These are phyloP conservation scores for Ilyonectria mors-panacis DNA, from an alignment of 2,329 filamentous ascomycete species.

Conservation along the genomic window DNA sequence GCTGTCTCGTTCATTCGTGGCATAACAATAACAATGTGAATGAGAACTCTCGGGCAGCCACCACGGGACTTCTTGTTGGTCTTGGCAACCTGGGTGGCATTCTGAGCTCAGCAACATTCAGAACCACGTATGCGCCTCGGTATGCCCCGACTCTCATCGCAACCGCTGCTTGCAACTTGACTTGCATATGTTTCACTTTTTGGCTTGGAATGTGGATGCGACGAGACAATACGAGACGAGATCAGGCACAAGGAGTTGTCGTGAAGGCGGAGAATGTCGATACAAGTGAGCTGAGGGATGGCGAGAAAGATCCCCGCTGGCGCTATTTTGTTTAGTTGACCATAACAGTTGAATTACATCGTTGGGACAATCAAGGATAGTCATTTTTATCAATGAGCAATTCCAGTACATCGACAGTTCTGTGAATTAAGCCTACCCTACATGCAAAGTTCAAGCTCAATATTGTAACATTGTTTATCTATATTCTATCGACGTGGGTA, in stretches of 20 bases:
- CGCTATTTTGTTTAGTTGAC: slow-evolving; percentile 36
- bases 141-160: slow-evolving; percentile 63
- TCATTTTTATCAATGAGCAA: not conserved
- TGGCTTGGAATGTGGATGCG: slow-evolving; percentile 41
- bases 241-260: slow-evolving; percentile 33
- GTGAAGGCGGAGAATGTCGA: slow-evolving; percentile 38
- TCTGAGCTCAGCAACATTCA: slow-evolving; percentile 61
- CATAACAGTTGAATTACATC: not conserved
- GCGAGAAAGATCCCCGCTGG: slow-evolving; percentile 33
- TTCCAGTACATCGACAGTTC: too few species aligned
- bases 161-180: slow-evolving; percentile 53
- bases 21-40: slow-evolving; percentile 68
- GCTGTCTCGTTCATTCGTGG: slow-evolving; percentile 64
- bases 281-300: slow-evolving; percentile 34
- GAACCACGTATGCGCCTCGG: slow-evolving; percentile 63
- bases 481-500: too few species aligned
- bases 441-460: too few species aligned
- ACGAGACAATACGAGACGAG: slow-evolving; percentile 29
- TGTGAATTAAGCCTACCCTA: too few species aligned
- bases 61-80: slow-evolving; percentile 63
- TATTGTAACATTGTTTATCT: too few species aligned
- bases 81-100: slow-evolving; percentile 65
- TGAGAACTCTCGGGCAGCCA: slow-evolving; percentile 63
- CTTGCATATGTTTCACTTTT: slow-evolving; percentile 38
- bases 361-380: not conserved